Evolutionary conservation across 2,329 filamentous ascomycete species (phyloP).

Genomic region (Fulvia fulva): DNA sequence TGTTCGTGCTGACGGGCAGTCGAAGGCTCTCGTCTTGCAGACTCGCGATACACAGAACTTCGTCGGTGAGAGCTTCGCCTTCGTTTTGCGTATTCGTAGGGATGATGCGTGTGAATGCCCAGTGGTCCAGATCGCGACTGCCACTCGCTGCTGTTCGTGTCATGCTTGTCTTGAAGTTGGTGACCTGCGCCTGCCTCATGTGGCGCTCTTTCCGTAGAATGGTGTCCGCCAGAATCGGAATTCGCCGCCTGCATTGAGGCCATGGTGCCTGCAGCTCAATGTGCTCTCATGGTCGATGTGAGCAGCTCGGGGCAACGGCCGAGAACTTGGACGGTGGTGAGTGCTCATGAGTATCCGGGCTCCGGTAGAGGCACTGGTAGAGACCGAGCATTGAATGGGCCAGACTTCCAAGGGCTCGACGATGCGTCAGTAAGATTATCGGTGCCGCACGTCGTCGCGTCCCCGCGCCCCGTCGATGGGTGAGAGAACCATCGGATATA

Average conservation of each 20-base stretch:
- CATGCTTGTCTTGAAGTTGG: not conserved
- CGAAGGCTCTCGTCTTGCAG: slow-evolving; percentile 14
- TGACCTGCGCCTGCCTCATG: no score
- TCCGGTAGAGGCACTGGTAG: not conserved
- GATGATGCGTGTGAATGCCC: slow-evolving; percentile 9
- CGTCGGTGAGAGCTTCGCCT: slow-evolving; percentile 13
- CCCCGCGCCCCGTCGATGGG: no score
- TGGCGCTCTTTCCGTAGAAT: not conserved
- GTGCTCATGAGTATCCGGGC: no score
- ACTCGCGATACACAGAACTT: not conserved
- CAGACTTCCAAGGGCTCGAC: no score
- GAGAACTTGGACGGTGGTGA: not conserved
- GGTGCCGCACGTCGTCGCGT: not conserved
- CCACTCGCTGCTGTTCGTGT: not conserved
- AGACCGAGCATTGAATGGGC: no score
- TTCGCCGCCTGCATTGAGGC: not conserved
- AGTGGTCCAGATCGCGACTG: slow-evolving; percentile 6
- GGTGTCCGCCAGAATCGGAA: not conserved
- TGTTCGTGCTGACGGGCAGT: slow-evolving; percentile 10
- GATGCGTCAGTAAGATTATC: not conserved
- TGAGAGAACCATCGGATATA: not conserved
- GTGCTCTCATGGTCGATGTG: not conserved
- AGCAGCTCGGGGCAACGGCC: not conserved
- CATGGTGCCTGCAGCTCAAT: not conserved
- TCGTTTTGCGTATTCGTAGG: slow-evolving; percentile 9